Conservation (phyloP, 139 green algal species). For the Mychonastes homosphaera region DNA sequence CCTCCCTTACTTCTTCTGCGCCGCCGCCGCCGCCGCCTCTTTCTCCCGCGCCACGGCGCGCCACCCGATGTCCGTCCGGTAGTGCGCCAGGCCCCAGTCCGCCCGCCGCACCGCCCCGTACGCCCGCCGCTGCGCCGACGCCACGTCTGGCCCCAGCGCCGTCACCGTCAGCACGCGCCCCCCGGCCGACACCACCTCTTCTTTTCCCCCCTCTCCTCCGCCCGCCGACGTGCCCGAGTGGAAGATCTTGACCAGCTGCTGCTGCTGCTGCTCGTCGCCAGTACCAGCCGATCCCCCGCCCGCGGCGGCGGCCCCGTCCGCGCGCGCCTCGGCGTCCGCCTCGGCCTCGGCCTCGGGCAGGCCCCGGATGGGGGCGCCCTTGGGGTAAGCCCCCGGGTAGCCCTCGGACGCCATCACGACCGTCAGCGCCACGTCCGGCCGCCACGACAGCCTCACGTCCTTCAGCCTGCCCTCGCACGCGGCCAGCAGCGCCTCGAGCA, state of each 20-base stretch:
- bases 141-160: slow-evolving; percentile 47
- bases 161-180: slow-evolving; percentile 79
- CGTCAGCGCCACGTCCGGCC: slow-evolving; percentile 55
- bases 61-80: slow-evolving; percentile 80
- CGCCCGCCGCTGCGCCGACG: slow-evolving; percentile 58
- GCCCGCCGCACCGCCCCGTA: slow-evolving; percentile 72
- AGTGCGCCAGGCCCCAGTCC: slow-evolving; percentile 72
- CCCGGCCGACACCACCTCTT: slow-evolving; percentile 48
- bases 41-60: slow-evolving; percentile 46
- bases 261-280: neutral
- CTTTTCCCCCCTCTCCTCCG: slow-evolving; percentile 12
- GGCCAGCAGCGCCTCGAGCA: slow-evolving; percentile 61
- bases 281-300: neutral
- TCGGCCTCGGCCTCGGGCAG: slow-evolving; percentile 43
- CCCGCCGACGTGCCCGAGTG: slow-evolving; percentile 64
- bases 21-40: no score
- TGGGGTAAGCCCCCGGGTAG: slow-evolving; percentile 87
- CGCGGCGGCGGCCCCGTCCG: neutral
- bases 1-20: no score
- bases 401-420: slow-evolving; percentile 88
- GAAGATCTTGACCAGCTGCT: slow-evolving; percentile 55
- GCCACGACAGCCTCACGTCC: slow-evolving; percentile 49
- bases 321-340: no score
- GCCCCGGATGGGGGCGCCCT: slow-evolving; percentile 64
- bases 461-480: slow-evolving; percentile 19